A percentile compares a stretch with the other conserved stretches of the same genome.
Conservation (phyloP, 2,329 filamentous ascomycete species). For the Fusarium compactum region DNA sequence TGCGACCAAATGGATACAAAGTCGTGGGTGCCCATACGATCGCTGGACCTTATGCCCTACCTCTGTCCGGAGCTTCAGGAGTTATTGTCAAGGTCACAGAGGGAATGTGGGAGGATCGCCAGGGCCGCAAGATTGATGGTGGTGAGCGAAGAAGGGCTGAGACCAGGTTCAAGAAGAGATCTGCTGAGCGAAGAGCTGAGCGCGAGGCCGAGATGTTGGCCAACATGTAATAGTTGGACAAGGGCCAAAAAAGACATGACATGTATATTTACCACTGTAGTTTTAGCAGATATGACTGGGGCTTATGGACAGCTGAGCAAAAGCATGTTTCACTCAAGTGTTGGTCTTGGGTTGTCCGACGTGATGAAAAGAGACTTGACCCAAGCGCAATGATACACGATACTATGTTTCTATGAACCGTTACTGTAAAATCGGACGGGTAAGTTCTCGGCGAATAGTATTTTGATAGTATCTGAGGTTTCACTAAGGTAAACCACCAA, state of each 20-base stretch:
- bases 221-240: conserved; percentile 48
- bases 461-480: background rate
- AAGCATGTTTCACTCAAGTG: conserved; percentile 23
- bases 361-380: background rate
- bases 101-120: conserved; percentile 91
- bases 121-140: conserved; percentile 93
- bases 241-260: conserved; percentile 34
- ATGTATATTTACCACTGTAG: conserved; percentile 49
- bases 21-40: conserved; percentile 78
- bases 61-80: conserved; percentile 72
- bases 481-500: background rate
- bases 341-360: background rate
- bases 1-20: conserved; percentile 64
- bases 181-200: conserved; percentile 80
- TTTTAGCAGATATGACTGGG: conserved; percentile 45
- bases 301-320: conserved; percentile 33
- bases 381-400: background rate
- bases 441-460: background rate
- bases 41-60: conserved; percentile 78
- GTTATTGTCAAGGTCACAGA: conserved; percentile 79
- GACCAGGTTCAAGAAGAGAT: conserved; percentile 86
- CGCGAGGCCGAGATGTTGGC: conserved; percentile 57
- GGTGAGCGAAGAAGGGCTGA: conserved; percentile 91
- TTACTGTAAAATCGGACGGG: background rate
- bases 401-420: background rate